Percentiles rank a stretch among this genome's conserved stretches.
phyloP scores from a whole-genome alignment of 2,329 filamentous ascomycete genomes.

The Colletotrichum sp. region DNA sequence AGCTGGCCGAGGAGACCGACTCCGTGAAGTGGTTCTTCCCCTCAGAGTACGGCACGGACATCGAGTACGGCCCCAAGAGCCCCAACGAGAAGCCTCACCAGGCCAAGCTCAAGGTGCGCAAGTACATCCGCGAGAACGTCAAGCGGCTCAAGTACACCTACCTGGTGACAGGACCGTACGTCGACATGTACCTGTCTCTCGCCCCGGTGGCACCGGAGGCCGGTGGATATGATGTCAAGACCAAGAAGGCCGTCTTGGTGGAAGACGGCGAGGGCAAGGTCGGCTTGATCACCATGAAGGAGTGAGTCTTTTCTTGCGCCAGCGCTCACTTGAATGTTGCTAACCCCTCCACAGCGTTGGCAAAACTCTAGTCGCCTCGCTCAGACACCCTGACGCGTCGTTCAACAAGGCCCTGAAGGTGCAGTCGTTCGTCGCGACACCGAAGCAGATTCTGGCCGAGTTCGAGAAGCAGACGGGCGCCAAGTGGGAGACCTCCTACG shows the following conservation, averaged over 20 bases:
- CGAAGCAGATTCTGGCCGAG: conserved; percentile 66
- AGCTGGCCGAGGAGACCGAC: conserved; percentile 58
- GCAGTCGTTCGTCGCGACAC: conserved; percentile 73
- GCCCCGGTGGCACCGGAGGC: conserved; percentile 40
- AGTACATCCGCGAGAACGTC: conserved; percentile 58
- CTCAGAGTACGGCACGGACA: conserved; percentile 71
- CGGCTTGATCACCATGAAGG: conserved; percentile 73
- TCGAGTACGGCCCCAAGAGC: conserved; percentile 65
- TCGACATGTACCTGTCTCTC: conserved; percentile 63
- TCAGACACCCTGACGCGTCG: conserved; percentile 60
- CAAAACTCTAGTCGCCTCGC: conserved; percentile 66
- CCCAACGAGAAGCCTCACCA: conserved; percentile 71
- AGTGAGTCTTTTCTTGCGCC: conserved; percentile 52
- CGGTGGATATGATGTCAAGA: conserved; percentile 65
- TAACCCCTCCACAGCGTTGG: conserved; percentile 58
- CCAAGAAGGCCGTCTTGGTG: conserved; percentile 64
- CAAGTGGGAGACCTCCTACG: conserved; percentile 61
- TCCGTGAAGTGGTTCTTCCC: conserved; percentile 69
- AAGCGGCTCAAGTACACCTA: conserved; percentile 66
- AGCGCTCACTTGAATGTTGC: not conserved
- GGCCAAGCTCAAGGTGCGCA: conserved; percentile 71
- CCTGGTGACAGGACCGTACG: conserved; percentile 73
- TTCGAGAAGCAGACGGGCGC: conserved; percentile 69
- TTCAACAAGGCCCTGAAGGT: conserved; percentile 66
- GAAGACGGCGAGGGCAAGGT: conserved; percentile 67